Evolutionary conservation across 1,139 yeast genomes (phyloP).

Genomic region (Casaregolazyma suthepensis): DNA sequence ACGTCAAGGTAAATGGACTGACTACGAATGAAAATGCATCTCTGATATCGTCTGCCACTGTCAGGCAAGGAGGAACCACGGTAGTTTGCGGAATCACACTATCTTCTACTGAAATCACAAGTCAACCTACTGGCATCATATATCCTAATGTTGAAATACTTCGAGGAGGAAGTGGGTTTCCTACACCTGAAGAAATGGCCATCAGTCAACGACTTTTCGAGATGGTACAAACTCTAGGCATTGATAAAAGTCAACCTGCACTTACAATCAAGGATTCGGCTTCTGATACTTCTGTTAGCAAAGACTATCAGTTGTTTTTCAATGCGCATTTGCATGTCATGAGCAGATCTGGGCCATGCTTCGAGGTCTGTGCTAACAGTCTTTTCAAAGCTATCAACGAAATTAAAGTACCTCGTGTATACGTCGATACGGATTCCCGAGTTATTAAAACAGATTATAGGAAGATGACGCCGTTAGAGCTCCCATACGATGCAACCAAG

Average conservation of each 20-base stretch:
- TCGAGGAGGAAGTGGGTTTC: constrained; percentile 42
- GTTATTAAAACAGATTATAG: constrained; percentile 40
- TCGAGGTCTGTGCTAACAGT: constrained; percentile 71
- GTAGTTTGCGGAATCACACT: constrained; percentile 72
- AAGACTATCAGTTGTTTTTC: constrained; percentile 33
- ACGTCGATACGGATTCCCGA: constrained; percentile 32
- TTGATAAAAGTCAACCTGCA: constrained; percentile 10
- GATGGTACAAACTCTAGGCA: constrained; percentile 27
- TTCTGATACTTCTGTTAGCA: constrained; percentile 1
- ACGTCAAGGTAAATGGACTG: constrained; percentile 32
- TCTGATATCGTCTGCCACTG: constrained; percentile 60
- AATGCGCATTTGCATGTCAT: constrained; percentile 73
- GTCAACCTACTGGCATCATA: constrained; percentile 37
- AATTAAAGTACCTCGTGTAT: constrained; percentile 61
- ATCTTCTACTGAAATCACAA: constrained; percentile 44
- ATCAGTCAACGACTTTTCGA: constrained; percentile 66
- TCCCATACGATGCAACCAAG: constrained; percentile 6
- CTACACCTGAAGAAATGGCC: constrained; percentile 86
- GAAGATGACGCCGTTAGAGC: constrained; percentile 34
- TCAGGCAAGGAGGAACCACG: constrained; percentile 69
- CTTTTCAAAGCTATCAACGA: constrained; percentile 56
- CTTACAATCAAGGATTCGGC: constrained; percentile 9
- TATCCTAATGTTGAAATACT: constrained; percentile 76
- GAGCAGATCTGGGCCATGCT: constrained; percentile 75
- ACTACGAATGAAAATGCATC: constrained; percentile 30